Conservation (phyloP, 2,329 filamentous ascomycete species). For the Fusarium goolgardi region DNA sequence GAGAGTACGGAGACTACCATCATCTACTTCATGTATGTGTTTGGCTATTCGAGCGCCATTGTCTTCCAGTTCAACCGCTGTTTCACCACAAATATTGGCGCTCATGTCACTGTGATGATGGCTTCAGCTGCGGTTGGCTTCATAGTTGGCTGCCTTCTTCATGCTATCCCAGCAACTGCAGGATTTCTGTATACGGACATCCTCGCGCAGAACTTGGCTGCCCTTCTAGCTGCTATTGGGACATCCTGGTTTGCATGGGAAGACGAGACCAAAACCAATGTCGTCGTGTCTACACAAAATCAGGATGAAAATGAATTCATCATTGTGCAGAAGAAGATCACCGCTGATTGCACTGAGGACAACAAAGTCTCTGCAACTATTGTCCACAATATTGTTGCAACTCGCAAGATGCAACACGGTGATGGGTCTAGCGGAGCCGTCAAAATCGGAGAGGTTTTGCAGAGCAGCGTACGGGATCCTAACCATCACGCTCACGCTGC, state of each 20-base stretch:
- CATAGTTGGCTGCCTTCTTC: background rate
- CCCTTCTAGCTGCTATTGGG: background rate
- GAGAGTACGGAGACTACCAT: background rate
- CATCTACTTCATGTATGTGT: conserved; percentile 5
- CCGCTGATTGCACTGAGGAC: background rate
- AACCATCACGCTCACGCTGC: background rate
- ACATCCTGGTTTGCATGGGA: background rate
- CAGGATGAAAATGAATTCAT: background rate
- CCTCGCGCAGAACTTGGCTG: background rate
- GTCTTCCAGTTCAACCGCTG: conserved; percentile 9
- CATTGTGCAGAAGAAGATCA: background rate
- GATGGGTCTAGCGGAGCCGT: background rate
- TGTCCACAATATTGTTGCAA: background rate
- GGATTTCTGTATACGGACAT: conserved; percentile 1
- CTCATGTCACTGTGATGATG: background rate
- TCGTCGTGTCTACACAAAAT: fast-evolving
- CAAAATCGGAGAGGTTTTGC: background rate
- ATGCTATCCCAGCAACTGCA: background rate
- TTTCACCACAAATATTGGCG: background rate
- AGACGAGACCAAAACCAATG: background rate
- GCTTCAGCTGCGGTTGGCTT: background rate
- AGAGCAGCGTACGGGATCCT: background rate
- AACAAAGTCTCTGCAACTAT: background rate
- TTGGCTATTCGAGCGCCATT: conserved; percentile 1
- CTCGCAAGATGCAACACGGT: background rate